A percentile compares a stretch with the other conserved stretches of the same genome.
phyloP scores from a whole-genome alignment of 108 stramenopile species.

The Phaeodactylum tricornutum region DNA sequence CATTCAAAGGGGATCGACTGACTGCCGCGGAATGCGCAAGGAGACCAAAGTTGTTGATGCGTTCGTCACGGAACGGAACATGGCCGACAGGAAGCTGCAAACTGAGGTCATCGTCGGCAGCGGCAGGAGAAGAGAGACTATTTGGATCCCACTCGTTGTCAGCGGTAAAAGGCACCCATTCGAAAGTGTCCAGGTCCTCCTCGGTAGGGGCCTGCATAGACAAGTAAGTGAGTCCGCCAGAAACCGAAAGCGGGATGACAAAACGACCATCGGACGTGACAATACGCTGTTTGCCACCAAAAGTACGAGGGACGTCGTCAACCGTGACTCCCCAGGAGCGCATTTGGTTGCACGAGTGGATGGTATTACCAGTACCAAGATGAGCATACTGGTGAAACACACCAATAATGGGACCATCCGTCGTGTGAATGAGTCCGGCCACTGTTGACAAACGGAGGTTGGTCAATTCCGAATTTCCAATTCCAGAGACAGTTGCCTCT shows the following conservation, averaged over 20 bases:
- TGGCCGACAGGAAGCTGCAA: too few relatives aligned
- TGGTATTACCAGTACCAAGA: slow-evolving; percentile 5
- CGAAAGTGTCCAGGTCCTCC: not conserved
- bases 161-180: slow-evolving; percentile 7
- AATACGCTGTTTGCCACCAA: slow-evolving; percentile 11
- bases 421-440: slow-evolving; percentile 9
- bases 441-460: slow-evolving; percentile 9
- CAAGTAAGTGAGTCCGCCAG: slow-evolving; percentile 1
- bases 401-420: slow-evolving; percentile 1
- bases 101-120: too few relatives aligned
- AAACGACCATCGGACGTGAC: slow-evolving; percentile 9
- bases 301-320: slow-evolving; percentile 5
- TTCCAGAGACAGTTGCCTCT: slow-evolving; percentile 20
- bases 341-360: slow-evolving; percentile 17
- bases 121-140: too few relatives aligned
- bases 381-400: slow-evolving; percentile 25
- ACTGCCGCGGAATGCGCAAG: too few relatives aligned
- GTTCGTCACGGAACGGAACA: too few relatives aligned
- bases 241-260: not conserved
- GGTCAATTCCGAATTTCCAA: slow-evolving; percentile 15
- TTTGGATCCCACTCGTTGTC: slow-evolving; percentile 19
- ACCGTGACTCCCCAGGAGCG: slow-evolving; percentile 1
- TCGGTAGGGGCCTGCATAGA: not conserved
- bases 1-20: too few relatives aligned
- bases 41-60: too few relatives aligned